phyloP scores from a whole-genome alignment of 306 rosid species.

The Fragaria iinumae region DNA sequence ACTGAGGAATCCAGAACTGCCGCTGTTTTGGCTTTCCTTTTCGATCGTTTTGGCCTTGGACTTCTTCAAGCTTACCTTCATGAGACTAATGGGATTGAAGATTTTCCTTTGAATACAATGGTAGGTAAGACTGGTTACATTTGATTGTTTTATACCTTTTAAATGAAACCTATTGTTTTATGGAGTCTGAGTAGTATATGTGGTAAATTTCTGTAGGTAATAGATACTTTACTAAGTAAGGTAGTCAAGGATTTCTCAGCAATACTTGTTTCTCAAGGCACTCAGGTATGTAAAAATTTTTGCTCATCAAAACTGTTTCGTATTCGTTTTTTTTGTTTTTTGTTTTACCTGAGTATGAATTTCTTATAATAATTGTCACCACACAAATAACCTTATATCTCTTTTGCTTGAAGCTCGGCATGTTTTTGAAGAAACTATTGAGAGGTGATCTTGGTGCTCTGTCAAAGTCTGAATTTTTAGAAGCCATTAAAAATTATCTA shows the following conservation, averaged over 20 bases:
- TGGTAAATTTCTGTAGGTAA: constrained; percentile 48
- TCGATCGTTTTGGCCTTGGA: constrained; percentile 80
- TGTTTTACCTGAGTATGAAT: not conserved
- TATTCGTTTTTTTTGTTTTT: not conserved
- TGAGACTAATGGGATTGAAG: constrained; percentile 59
- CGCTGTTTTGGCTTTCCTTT: constrained; percentile 68
- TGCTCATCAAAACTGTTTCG: not conserved
- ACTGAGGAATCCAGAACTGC: constrained; percentile 68
- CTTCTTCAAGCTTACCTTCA: constrained; percentile 79
- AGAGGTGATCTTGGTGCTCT: constrained; percentile 47
- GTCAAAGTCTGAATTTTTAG: constrained; percentile 64
- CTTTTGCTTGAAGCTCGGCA: constrained; percentile 59
- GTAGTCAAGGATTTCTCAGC: constrained; percentile 81
- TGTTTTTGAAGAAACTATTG: constrained; percentile 73
- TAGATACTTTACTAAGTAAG: constrained; percentile 75
- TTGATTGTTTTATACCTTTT: not conserved
- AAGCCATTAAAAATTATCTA: constrained; percentile 62
- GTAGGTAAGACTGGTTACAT: constrained; percentile 76
- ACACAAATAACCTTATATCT: not conserved
- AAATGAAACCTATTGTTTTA: constrained; percentile 11
- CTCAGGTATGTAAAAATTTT: constrained; percentile 56
- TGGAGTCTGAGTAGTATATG: constrained; percentile 25
- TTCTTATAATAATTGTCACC: constrained; percentile 9
- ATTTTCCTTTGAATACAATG: constrained; percentile 84
- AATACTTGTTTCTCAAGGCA: constrained; percentile 86